A percentile compares a stretch with the other conserved stretches of the same genome.
phyloP scores from a whole-genome alignment of 177 flowering plant genomes.

The Vitis hybrid region DNA sequence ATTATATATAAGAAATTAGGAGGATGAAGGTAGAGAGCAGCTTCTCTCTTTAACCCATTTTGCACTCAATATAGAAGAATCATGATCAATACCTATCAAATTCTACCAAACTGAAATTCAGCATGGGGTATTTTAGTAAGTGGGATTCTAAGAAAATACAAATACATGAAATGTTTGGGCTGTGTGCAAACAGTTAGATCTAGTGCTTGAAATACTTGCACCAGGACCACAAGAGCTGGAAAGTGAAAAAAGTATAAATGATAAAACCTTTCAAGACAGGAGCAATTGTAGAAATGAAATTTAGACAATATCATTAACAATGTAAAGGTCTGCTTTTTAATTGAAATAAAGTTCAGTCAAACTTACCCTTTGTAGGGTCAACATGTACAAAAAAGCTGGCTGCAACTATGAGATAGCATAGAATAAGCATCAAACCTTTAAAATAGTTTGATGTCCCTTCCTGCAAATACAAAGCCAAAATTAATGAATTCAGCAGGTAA shows the following conservation, averaged over 20 bases:
- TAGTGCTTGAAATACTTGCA: not conserved
- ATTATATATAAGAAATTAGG: too few species aligned
- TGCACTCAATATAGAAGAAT: too few species aligned
- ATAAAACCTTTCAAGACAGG: not conserved
- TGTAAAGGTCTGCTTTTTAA: not conserved
- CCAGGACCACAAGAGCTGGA: not conserved
- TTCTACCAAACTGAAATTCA: too few species aligned
- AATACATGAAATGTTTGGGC: too few species aligned
- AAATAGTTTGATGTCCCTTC: slow-evolving; percentile 56
- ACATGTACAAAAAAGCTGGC: slow-evolving; percentile 77
- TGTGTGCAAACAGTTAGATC: not conserved
- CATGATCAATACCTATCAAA: too few species aligned
- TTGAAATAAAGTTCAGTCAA: slow-evolving; percentile 2
- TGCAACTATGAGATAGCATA: slow-evolving; percentile 72
- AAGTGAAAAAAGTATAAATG: not conserved
- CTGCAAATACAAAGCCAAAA: slow-evolving; percentile 35
- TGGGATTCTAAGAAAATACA: too few species aligned
- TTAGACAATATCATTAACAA: not conserved
- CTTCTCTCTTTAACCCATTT: too few species aligned
- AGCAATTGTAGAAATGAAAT: not conserved
- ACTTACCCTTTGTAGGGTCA: slow-evolving; percentile 50
- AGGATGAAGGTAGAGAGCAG: too few species aligned
- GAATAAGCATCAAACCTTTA: slow-evolving; percentile 45
- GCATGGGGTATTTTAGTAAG: too few species aligned
- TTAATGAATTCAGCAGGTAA: not conserved